A percentile compares a stretch with the other conserved stretches of the same genome.
phyloP scores from a whole-genome alignment of 352 stramenopile species.

The Globisporangium splendens region DNA sequence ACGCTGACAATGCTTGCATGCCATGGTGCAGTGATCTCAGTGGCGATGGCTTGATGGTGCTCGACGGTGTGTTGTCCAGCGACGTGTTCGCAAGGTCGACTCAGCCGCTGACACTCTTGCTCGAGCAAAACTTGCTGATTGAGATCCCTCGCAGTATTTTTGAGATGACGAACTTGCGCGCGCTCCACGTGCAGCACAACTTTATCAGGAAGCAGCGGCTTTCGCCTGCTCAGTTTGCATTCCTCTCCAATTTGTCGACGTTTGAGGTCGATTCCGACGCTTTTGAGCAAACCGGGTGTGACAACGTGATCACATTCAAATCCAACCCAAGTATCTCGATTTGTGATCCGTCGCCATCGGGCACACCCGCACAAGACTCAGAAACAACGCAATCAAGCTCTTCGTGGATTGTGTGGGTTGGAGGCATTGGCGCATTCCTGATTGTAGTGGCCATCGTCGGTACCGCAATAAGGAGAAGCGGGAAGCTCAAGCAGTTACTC shows the following conservation, averaged over 20 bases:
- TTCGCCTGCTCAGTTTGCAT: constrained; percentile 7
- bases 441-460: background rate
- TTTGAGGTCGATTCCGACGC: constrained; percentile 13
- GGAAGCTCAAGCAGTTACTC: constrained; percentile 1
- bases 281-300: constrained; percentile 5
- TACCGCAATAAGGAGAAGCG: background rate
- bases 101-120: constrained; percentile 3
- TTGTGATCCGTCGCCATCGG: constrained; percentile 8
- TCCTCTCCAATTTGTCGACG: constrained; percentile 6
- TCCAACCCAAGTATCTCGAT: constrained; percentile 9
- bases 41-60: constrained; percentile 1
- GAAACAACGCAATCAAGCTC: background rate
- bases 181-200: constrained; percentile 9
- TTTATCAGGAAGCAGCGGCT: constrained; percentile 12
- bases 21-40: constrained; percentile 6
- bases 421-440: constrained; percentile 2
- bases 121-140: constrained; percentile 8
- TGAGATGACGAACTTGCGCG: constrained; percentile 5
- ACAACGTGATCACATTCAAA: constrained; percentile 3
- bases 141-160: constrained; percentile 6
- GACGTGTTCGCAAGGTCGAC: background rate
- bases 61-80: constrained; percentile 2
- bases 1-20: too few relatives aligned
- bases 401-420: constrained; percentile 3
- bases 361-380: background rate